Evolutionary conservation across 192 early-diverging fungal genomes (phyloP), one percentile per base, ranked within the genome.

Genomic region (Obelidium mucronatum): DNA sequence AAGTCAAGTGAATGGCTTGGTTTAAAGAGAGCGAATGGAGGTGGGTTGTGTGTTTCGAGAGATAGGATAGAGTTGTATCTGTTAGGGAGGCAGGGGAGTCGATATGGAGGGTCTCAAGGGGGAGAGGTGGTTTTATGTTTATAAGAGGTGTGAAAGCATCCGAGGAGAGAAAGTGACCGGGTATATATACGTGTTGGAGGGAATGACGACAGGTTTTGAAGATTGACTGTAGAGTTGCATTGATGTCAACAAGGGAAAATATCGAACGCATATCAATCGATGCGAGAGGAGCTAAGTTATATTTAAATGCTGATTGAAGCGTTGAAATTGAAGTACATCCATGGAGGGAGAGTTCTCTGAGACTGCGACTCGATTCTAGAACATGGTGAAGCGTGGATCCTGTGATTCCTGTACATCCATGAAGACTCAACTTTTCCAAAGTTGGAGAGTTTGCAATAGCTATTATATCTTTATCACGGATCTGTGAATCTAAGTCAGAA

Each of bases 201-300:
- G 70, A 59, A 11, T 8, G 11, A 13, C 55, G 52, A 56, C 24
- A 73, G 17, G 44, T 55, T 11, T 44, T 33, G n/a, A 73, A 73
- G 36, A 73, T 73, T 17, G 13, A 6, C 19, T 13, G 15, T n/a
- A 73, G 70, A 24, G 70, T 73, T 33, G 30, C 11, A 39, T 73
- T 73, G 54, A 73, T 59, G n/a, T 73, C 70, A n/a, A 73, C 70
- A 0, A 73, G 70, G 6, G 70, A 73, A 53, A 73, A 73, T 1
- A 73, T 73, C 4, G 19, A 33, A n/a, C 70, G 70, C 52, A 73
- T n/a, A 73, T 73, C 70, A 37, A 73, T 73, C 6, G 54, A 59
- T 33, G n/a, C 31, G 22, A 73, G 33, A 33, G 70, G 70, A 34
- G 22, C 26, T 13, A 15, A 8, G 11, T 15, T 30, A 31, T 28